Percentiles rank a stretch among this genome's conserved stretches.
phyloP scores from a whole-genome alignment of 2,329 filamentous ascomycete genomes.

The Diaporthe sp. region DNA sequence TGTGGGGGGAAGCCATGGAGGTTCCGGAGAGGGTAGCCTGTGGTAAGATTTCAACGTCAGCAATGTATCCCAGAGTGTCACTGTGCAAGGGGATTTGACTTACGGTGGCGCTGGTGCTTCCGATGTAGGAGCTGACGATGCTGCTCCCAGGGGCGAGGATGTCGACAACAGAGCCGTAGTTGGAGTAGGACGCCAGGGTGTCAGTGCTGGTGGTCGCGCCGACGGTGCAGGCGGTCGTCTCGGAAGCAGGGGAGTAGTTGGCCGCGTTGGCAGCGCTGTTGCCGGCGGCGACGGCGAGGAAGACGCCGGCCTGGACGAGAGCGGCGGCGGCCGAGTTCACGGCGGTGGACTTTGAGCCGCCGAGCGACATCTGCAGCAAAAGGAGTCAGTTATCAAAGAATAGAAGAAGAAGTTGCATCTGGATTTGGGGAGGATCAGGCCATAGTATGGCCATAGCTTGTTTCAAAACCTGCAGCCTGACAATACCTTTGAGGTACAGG shows the following conservation, averaged over 20 bases:
- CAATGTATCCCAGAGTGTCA: no score
- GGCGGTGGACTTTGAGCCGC: conserved; percentile 43
- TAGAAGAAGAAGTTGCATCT: no score
- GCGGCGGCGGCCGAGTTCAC: conserved; percentile 55
- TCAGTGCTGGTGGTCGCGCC: conserved; percentile 53
- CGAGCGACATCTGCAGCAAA: conserved; percentile 29
- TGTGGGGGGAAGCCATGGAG: conserved; percentile 73
- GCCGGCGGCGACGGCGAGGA: conserved; percentile 59
- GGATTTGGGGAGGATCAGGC: no score
- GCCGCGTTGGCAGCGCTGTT: conserved; percentile 52
- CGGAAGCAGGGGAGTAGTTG: conserved; percentile 54
- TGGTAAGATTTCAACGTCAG: background rate
- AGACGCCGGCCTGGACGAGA: conserved; percentile 52
- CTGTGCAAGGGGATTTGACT: background rate
- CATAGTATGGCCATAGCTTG: no score
- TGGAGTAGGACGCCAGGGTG: conserved; percentile 56
- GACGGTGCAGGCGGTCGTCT: conserved; percentile 56
- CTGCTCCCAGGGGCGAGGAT: conserved; percentile 60
- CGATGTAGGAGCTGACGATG: conserved; percentile 59
- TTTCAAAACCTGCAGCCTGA: no score
- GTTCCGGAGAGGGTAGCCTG: conserved; percentile 65
- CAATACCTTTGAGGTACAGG: no score
- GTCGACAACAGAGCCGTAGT: conserved; percentile 61
- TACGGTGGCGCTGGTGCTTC: conserved; percentile 51
- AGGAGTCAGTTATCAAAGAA: no score